Evolutionary conservation across 1,284 basidiomycete species (phyloP).

Genomic region (Ganoderma boninense): DNA sequence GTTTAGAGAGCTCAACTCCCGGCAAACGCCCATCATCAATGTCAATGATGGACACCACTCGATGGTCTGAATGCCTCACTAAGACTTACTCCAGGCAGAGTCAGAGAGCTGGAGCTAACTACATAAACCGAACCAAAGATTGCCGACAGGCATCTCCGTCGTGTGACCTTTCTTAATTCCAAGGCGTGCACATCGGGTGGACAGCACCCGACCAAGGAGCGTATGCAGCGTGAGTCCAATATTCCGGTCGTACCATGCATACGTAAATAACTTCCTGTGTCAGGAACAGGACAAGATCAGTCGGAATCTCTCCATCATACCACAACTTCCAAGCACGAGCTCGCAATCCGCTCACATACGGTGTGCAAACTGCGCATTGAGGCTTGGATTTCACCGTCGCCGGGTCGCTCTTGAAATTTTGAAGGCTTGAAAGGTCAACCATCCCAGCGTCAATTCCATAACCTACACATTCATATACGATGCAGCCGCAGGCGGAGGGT

Average conservation of each 20-base stretch:
- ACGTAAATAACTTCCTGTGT: not conserved
- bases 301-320: too few relatives aligned
- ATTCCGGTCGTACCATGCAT: too few relatives aligned
- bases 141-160: too few relatives aligned
- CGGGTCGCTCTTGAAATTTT: not conserved
- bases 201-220: not conserved
- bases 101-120: too few relatives aligned
- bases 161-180: not conserved
- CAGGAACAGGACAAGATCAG: not conserved
- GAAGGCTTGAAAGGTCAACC: not conserved
- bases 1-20: too few relatives aligned
- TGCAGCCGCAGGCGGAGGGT: not conserved
- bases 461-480: slow-evolving; percentile 1
- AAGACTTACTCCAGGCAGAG: too few relatives aligned
- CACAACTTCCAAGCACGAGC: too few relatives aligned
- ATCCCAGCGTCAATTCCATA: not conserved
- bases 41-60: too few relatives aligned
- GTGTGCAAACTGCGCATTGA: not conserved
- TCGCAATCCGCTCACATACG: not conserved
- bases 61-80: too few relatives aligned
- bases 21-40: too few relatives aligned
- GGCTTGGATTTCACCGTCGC: not conserved
- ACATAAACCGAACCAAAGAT: too few relatives aligned
- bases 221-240: not conserved
- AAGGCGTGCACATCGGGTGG: not conserved